phyloP scores from a whole-genome alignment of 768 basidiomycete genomes.

The Suillus tomentosus region DNA sequence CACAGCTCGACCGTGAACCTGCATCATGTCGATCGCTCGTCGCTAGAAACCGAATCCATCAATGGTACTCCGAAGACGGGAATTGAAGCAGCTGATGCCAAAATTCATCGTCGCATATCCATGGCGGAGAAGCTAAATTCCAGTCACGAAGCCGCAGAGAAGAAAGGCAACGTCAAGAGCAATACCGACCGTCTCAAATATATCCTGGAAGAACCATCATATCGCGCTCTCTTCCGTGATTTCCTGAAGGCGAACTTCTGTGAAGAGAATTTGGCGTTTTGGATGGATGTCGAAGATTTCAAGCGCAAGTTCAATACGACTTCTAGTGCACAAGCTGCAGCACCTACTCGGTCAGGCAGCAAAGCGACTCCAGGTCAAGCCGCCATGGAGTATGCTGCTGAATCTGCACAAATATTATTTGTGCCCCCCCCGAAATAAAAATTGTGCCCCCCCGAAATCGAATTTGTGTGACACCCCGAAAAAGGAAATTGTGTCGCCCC shows the following conservation, averaged over 20 bases:
- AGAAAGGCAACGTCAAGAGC: conserved; percentile 74
- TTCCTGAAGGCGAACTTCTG: conserved; percentile 94
- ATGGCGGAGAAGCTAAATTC: conserved; percentile 72
- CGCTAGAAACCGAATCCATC: conserved; percentile 46
- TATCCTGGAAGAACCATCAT: conserved; percentile 90
- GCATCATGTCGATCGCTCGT: conserved; percentile 55
- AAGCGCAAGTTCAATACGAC: conserved; percentile 95
- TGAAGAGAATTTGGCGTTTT: conserved; percentile 97
- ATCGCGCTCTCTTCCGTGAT: conserved; percentile 90
- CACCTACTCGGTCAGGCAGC: conserved; percentile 36
- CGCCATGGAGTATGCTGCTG: too few species aligned
- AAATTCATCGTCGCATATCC: conserved; percentile 78
- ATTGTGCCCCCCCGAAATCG: too few species aligned
- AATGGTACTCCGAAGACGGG: conserved; percentile 28
- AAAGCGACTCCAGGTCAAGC: conserved; percentile 70
- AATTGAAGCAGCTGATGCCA: conserved; percentile 48
- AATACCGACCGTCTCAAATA: conserved; percentile 89
- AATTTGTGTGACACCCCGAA: too few species aligned
- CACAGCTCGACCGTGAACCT: conserved; percentile 67
- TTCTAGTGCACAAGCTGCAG: conserved; percentile 78
- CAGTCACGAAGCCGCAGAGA: conserved; percentile 53
- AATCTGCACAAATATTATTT: too few species aligned
- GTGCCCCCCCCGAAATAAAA: too few species aligned
- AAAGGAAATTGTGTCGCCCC: too few species aligned
- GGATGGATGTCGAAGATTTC: conserved; percentile 97